phyloP scores from a whole-genome alignment of 257 asterid genomes.

The Nicotiana knightiana region DNA sequence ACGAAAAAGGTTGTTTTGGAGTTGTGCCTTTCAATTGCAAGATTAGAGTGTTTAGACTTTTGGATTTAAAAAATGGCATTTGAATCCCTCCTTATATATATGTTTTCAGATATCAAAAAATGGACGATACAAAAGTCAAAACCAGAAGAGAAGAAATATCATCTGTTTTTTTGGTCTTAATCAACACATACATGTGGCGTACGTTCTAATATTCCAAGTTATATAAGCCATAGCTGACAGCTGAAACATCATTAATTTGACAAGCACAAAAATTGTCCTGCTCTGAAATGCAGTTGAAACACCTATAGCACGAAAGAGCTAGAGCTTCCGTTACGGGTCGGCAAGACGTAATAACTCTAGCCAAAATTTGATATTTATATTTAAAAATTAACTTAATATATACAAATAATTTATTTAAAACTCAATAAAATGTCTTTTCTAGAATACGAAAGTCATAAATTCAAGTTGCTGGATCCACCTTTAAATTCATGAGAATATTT shows the following conservation, averaged over 20 bases:
- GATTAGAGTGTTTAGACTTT: neutral
- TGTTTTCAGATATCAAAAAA: too few relatives aligned
- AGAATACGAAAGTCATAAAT: too few relatives aligned
- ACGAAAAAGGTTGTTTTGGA: neutral
- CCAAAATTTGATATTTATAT: too few relatives aligned
- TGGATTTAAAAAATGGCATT: neutral
- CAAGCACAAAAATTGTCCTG: neutral
- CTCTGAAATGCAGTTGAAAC: conserved; percentile 8
- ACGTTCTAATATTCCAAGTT: neutral
- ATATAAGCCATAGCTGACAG: neutral
- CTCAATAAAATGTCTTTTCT: too few relatives aligned
- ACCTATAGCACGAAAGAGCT: neutral
- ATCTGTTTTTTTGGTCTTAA: neutral
- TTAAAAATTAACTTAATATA: too few relatives aligned
- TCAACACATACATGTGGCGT: neutral
- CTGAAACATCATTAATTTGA: neutral
- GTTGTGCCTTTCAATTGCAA: neutral
- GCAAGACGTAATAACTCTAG: too few relatives aligned
- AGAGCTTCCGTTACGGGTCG: too few relatives aligned
- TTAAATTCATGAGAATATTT: neutral
- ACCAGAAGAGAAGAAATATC: conserved; percentile 1
- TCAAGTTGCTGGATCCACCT: too few relatives aligned
- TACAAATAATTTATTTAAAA: too few relatives aligned
- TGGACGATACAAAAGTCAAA: neutral
- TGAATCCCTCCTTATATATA: neutral